Percentiles rank a stretch among this genome's conserved stretches.
phyloP scores from a whole-genome alignment of 176 grass and related monocot species.

The Carex scoparia region DNA sequence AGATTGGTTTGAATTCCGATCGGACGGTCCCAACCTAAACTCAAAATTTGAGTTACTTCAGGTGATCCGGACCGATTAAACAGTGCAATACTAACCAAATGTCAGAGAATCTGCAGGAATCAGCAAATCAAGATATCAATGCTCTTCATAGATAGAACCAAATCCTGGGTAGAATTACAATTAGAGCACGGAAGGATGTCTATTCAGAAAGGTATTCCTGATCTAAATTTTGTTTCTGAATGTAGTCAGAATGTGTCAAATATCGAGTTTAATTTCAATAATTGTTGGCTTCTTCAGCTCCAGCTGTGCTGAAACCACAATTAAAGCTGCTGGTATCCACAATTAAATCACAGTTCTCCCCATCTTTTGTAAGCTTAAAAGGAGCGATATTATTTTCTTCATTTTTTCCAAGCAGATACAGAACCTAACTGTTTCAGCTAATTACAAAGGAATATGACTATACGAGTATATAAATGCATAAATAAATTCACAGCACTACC shows the following conservation, averaged over 20 bases:
- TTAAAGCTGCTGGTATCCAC: background rate
- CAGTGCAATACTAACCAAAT: background rate
- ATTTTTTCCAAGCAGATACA: background rate
- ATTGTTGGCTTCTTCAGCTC: background rate
- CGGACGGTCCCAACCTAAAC: no score
- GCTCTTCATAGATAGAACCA: background rate
- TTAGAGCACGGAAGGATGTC: background rate
- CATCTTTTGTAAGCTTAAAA: slow-evolving; percentile 5
- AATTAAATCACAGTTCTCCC: background rate
- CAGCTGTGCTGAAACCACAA: background rate
- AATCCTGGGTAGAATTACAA: background rate
- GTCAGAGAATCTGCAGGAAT: background rate
- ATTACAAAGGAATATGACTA: slow-evolving; percentile 45
- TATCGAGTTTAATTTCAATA: background rate
- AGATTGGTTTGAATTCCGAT: no score
- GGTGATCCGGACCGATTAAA: background rate
- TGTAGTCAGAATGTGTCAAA: background rate
- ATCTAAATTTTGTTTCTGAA: background rate
- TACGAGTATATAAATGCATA: background rate
- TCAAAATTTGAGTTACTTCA: no score
- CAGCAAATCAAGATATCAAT: background rate
- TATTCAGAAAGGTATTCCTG: background rate
- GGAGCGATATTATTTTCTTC: slow-evolving; percentile 2
- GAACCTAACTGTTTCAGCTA: slow-evolving; percentile 32
- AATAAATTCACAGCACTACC: slow-evolving; percentile 30